phyloP scores from a whole-genome alignment of 306 rosid genomes.

The Sicyos baderoa region DNA sequence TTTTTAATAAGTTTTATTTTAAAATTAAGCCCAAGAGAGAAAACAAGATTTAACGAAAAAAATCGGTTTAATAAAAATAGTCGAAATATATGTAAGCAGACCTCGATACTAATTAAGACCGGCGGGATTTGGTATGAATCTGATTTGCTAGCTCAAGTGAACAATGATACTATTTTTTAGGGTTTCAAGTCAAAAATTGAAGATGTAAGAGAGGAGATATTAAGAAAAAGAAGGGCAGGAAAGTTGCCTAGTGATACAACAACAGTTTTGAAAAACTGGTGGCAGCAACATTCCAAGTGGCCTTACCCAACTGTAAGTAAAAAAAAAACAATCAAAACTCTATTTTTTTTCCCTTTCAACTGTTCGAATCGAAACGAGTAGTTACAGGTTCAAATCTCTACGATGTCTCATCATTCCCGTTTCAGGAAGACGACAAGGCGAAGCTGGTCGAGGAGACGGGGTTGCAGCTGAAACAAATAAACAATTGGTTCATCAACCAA shows the following conservation, averaged over 20 bases:
- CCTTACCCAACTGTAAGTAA: slow-evolving; percentile 92
- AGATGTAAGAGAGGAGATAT: slow-evolving; percentile 94
- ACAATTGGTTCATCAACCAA: slow-evolving; percentile 98
- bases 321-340: neutral
- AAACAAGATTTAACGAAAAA: too few relatives aligned
- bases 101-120: too few relatives aligned
- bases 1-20: too few relatives aligned
- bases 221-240: slow-evolving; percentile 95
- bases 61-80: too few relatives aligned
- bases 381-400: neutral
- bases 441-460: slow-evolving; percentile 99
- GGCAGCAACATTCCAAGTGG: slow-evolving; percentile 99
- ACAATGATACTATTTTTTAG: slow-evolving; percentile 23
- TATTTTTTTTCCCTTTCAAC: neutral
- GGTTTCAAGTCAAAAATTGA: slow-evolving; percentile 97
- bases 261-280: slow-evolving; percentile 85
- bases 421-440: slow-evolving; percentile 96
- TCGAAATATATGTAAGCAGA: too few relatives aligned
- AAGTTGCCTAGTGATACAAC: slow-evolving; percentile 97
- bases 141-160: neutral
- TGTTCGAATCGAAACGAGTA: neutral
- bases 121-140: neutral
- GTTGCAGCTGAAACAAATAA: slow-evolving; percentile 93
- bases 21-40: too few relatives aligned
- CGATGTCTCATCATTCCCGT: neutral